phyloP scores from a whole-genome alignment of 345 rosid genomes.

The Isatis tinctoria region DNA sequence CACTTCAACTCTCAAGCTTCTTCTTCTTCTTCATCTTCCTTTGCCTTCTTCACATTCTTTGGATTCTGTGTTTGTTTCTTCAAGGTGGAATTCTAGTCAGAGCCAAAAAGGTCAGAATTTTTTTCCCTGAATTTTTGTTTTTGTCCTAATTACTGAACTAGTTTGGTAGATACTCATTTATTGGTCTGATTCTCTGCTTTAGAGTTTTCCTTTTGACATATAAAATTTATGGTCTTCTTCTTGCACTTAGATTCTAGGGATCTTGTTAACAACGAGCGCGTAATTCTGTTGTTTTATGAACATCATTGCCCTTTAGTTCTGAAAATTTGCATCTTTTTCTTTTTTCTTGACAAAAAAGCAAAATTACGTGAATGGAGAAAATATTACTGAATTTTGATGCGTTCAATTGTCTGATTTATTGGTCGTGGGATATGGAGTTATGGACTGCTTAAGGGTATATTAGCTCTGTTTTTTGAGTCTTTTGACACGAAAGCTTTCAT shows the following conservation, averaged over 20 bases:
- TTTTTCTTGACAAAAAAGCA: not conserved
- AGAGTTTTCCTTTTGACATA: not conserved
- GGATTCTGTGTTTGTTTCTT: not conserved
- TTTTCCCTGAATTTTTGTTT: not conserved
- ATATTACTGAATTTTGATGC: not conserved
- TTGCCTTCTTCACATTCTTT: not conserved
- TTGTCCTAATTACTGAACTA: not conserved
- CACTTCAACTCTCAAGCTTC: conserved; percentile 19
- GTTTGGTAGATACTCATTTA: not conserved
- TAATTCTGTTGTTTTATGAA: not conserved
- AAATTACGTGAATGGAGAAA: not conserved
- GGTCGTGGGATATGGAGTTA: not conserved
- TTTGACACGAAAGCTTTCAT: not conserved
- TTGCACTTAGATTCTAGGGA: not conserved
- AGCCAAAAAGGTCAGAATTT: conserved; percentile 15
- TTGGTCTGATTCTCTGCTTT: not conserved
- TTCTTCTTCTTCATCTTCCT: not conserved
- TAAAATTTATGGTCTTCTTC: not conserved
- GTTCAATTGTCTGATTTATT: not conserved
- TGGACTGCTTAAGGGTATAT: not conserved
- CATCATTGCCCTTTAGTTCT: not conserved
- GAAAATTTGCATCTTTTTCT: not conserved
- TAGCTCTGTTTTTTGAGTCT: not conserved
- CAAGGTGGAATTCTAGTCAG: not conserved
- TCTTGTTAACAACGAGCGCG: not conserved